These are phyloP conservation scores for Paraphaeosphaeria sporulosa DNA, from an alignment of 2,329 filamentous ascomycete species.

Conservation along the genomic window DNA sequence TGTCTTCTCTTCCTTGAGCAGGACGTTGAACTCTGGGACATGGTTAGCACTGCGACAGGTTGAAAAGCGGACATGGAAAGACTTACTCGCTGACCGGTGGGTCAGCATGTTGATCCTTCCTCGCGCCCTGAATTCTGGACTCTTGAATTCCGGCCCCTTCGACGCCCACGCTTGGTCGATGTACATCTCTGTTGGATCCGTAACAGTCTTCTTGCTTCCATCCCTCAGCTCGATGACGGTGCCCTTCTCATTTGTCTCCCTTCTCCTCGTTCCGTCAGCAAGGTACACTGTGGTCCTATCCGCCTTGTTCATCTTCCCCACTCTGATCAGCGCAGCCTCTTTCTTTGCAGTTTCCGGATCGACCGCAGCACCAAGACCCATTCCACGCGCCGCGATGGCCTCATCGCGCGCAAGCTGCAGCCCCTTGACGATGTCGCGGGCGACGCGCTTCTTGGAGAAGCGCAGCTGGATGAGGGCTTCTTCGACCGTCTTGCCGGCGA, in stretches of 20 bases:
- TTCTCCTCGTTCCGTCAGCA: constrained; percentile 19
- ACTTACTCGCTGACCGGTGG: constrained; percentile 78
- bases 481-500: constrained; percentile 90
- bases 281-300: constrained; percentile 14
- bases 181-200: constrained; percentile 83
- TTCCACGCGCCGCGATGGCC: constrained; percentile 80
- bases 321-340: constrained; percentile 17
- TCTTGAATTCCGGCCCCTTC: constrained; percentile 62
- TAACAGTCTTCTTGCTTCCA: constrained; percentile 74
- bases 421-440: constrained; percentile 79
- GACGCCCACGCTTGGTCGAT: constrained; percentile 94
- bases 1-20: constrained; percentile 94
- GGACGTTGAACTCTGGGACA: constrained; percentile 71
- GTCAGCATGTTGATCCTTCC: constrained; percentile 73
- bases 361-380: constrained; percentile 70
- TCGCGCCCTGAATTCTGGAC: constrained; percentile 76
- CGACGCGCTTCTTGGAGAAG: constrained; percentile 93
- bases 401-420: constrained; percentile 82
- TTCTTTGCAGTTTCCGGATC: constrained; percentile 23
- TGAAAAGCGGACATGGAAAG: not conserved
- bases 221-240: constrained; percentile 75
- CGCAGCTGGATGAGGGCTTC: constrained; percentile 95
- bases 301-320: constrained; percentile 1
- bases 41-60: constrained; percentile 14
- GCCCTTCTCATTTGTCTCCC: constrained; percentile 41